phyloP scores from a whole-genome alignment of 75 land plant genomes.

The Cunninghamia lanceolata region DNA sequence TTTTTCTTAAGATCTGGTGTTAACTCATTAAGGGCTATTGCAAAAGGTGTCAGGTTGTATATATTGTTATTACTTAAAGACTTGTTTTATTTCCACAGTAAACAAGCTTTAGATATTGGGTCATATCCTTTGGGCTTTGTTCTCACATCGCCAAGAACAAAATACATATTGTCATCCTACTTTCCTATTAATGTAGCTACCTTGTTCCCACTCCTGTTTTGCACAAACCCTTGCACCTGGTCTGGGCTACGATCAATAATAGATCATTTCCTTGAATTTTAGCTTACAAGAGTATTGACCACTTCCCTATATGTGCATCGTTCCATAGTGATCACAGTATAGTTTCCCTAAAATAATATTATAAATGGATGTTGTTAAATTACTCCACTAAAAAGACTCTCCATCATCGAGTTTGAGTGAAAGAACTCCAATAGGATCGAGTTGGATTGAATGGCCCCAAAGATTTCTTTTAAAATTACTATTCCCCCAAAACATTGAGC shows the following conservation, averaged over 20 bases:
- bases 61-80: too few species aligned
- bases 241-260: constrained; percentile 98
- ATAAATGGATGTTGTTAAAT: constrained; percentile 96
- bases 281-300: constrained; percentile 89
- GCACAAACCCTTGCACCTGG: constrained; percentile 99
- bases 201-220: constrained; percentile 83
- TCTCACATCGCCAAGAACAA: too few species aligned
- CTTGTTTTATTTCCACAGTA: too few species aligned
- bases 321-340: constrained; percentile 98
- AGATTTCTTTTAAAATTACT: constrained; percentile 97
- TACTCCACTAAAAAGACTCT: constrained; percentile 96
- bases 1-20: constrained; percentile 64
- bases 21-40: too few species aligned
- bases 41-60: too few species aligned
- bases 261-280: constrained; percentile 97
- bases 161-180: too few species aligned
- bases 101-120: constrained; percentile 93
- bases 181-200: too few species aligned
- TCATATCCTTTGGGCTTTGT: constrained; percentile 86
- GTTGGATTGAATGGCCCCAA: constrained; percentile 99
- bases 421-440: constrained; percentile 93
- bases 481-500: constrained; percentile 98
- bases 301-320: constrained; percentile 96
- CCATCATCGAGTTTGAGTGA: constrained; percentile 97
- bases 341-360: constrained; percentile 95